Percentiles rank a stretch among this genome's conserved stretches.
Evolutionary conservation across 1,139 yeast species (phyloP).

Genomic region (Taphrina deformans): DNA sequence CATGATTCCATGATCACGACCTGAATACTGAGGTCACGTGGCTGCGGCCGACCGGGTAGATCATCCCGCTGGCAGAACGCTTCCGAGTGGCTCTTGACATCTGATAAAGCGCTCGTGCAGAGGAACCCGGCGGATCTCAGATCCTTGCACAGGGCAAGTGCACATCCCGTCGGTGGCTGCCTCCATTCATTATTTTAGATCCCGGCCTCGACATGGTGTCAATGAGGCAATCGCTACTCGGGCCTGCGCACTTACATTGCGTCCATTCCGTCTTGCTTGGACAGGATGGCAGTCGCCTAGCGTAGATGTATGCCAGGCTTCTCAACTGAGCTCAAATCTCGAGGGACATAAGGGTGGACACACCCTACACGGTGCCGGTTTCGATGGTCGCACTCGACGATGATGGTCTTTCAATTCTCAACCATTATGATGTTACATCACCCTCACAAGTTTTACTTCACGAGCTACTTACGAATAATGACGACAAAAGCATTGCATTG

Average conservation of each 20-base stretch:
- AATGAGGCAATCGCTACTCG: too few relatives aligned
- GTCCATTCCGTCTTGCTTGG: too few relatives aligned
- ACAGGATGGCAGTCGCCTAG: too few relatives aligned
- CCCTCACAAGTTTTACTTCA: constrained; percentile 11
- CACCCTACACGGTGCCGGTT: neutral
- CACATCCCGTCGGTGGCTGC: neutral
- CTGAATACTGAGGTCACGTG: neutral
- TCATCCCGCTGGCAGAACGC: neutral
- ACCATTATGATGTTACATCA: too few relatives aligned
- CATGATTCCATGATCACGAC: neutral
- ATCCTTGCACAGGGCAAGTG: too few relatives aligned
- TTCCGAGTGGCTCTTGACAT: neutral
- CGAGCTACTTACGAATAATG: neutral
- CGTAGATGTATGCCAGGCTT: too few relatives aligned
- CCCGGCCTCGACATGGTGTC: too few relatives aligned
- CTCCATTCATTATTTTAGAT: too few relatives aligned
- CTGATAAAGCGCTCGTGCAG: neutral
- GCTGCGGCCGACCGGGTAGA: neutral
- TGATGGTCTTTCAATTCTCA: neutral
- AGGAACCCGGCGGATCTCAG: neutral
- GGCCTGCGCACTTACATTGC: too few relatives aligned
- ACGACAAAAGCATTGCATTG: neutral
- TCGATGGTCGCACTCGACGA: neutral
- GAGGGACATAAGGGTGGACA: too few relatives aligned
- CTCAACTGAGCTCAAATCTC: too few relatives aligned